Evolutionary conservation across 2,329 filamentous ascomycete genomes (phyloP).

Genomic region (Epichloe sp.): DNA sequence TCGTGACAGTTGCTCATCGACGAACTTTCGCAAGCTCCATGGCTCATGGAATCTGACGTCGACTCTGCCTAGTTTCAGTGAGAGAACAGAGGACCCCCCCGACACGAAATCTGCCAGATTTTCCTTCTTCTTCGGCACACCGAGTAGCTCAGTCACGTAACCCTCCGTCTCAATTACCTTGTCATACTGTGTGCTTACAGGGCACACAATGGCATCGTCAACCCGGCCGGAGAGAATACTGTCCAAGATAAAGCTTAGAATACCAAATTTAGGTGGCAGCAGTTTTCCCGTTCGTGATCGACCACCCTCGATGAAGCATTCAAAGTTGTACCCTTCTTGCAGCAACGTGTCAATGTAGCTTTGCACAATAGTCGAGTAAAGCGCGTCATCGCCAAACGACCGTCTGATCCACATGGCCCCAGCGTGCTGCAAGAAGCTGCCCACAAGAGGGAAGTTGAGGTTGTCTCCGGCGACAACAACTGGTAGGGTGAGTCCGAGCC

Average conservation of each 20-base stretch:
- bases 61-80: conserved; percentile 76
- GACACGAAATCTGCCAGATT: conserved; percentile 84
- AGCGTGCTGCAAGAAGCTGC: conserved; percentile 85
- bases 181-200: conserved; percentile 95
- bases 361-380: conserved; percentile 90
- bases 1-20: conserved; percentile 58
- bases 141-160: conserved; percentile 87
- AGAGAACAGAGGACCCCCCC: conserved; percentile 71
- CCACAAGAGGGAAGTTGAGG: conserved; percentile 83
- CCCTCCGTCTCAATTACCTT: conserved; percentile 98
- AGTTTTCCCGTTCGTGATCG: conserved; percentile 89
- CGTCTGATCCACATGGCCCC: conserved; percentile 94
- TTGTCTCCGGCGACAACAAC: conserved; percentile 94
- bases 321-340: conserved; percentile 83
- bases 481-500: conserved; percentile 75
- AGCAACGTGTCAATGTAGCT: conserved; percentile 88
- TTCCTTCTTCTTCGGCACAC: conserved; percentile 90
- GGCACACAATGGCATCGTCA: conserved; percentile 83
- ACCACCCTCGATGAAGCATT: conserved; percentile 95
- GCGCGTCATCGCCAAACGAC: conserved; percentile 79
- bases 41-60: conserved; percentile 95
- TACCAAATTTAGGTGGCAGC: conserved; percentile 87
- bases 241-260: conserved; percentile 82
- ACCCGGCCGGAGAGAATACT: conserved; percentile 80
- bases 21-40: conserved; percentile 77